A percentile compares a stretch with the other conserved stretches of the same genome.
Conservation (phyloP, 352 stramenopile species). For the Aphanomyces euteiches region DNA sequence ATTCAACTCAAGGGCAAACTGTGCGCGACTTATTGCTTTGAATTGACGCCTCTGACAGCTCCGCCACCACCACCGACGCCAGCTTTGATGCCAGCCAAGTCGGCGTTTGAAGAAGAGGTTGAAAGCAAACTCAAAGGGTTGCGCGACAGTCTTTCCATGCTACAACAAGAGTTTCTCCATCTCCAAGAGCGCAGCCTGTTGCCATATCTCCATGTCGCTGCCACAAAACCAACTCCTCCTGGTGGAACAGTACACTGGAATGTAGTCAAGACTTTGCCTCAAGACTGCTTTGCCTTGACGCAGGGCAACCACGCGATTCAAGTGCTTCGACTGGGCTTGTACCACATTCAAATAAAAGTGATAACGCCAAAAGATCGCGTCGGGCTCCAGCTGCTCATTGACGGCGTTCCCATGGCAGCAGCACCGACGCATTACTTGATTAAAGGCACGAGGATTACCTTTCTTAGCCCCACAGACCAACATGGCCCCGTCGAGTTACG, state of each 20-base stretch:
- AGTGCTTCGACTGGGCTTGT: background rate
- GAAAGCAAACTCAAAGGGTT: background rate
- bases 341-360: background rate
- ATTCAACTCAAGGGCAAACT: background rate
- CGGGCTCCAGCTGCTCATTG: background rate
- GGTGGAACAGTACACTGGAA: background rate
- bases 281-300: background rate
- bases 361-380: background rate
- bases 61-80: background rate
- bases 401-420: background rate
- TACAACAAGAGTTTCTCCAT: constrained; percentile 1
- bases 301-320: background rate
- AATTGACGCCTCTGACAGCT: background rate
- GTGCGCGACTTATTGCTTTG: background rate
- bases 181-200: background rate
- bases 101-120: background rate
- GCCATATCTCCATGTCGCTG: background rate
- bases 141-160: background rate
- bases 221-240: background rate
- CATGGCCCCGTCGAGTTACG: background rate
- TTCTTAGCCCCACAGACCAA: background rate
- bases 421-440: background rate
- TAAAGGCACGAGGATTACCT: background rate
- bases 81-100: background rate
- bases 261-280: background rate